Base-by-base conservation (phyloP, 805 yeast genomes). In the Candida easanensis region DNA sequence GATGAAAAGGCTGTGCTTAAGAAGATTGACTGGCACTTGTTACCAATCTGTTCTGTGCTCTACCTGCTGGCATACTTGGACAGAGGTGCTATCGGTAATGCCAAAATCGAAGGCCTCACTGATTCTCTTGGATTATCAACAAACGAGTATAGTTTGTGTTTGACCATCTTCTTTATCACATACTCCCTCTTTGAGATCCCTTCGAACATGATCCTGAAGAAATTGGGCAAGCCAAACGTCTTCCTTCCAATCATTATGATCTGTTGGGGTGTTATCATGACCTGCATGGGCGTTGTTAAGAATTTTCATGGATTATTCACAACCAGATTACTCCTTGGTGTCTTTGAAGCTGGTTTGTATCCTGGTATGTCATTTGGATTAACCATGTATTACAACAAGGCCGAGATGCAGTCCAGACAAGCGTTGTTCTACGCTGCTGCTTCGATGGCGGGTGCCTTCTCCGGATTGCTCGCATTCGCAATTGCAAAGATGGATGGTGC, bases 41-140 rank as follows among this genome's bases (percentile, higher is more conserved):
- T 52, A 40, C 56, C 56, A 3, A 30, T 52, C 19, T 41, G 50
- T 31, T 41, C 50, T 4, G 16, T 42, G 3, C 18, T 52, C 33
- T 76, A 74, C 53, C 67, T 76, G 43, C 61, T 72, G 35, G 70
- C 79, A 3, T 66, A 69, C 37, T 60, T 79, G 43, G 84, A 79
- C 58, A 68, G 76, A 46, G 73, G 80, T 13, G 78, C 77, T 53
- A 75, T 79, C 41, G 82, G 83, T 51, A 79, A 79, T 53, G 83
- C 83, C 9, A 68, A 68, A 33, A 66, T 74, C 3, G 82, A 79
- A 13, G 83, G 84, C 4, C 50, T 78, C 47, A 58, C 66, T 0
- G 62, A 63, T 21, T 73, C 68, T 41, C 44, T 76, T 16, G 62
- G 65, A 7, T 54, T 76, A 20, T 52, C 59, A 1, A 66, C 65